These are phyloP conservation scores for Phyllosticta capitalensis DNA, from an alignment of 2,329 filamentous ascomycete species.

Conservation along the genomic window DNA sequence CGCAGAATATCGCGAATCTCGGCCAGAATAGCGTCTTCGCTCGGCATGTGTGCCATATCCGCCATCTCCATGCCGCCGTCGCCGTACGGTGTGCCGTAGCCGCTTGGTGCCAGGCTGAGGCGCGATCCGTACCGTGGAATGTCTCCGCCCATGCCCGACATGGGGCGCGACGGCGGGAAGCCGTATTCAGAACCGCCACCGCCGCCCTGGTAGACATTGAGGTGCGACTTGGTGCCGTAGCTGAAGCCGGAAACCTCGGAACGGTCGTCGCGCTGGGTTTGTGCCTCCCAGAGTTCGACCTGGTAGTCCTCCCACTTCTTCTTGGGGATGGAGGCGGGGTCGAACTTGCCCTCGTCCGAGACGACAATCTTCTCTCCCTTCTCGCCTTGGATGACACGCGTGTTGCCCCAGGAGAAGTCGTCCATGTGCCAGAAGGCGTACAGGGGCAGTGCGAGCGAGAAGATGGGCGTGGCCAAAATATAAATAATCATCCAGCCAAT, in stretches of 20 bases:
- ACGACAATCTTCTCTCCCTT: conserved; percentile 86
- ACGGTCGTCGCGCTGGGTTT: conserved; percentile 72
- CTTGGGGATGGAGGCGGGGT: conserved; percentile 81
- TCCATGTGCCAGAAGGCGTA: conserved; percentile 99
- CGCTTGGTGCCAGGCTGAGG: conserved; percentile 51
- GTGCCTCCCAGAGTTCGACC: conserved; percentile 91
- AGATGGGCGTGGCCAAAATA: conserved; percentile 80
- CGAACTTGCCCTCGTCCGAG: conserved; percentile 96
- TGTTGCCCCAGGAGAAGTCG: conserved; percentile 99
- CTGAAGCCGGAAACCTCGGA: conserved; percentile 91
- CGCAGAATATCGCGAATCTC: conserved; percentile 92
- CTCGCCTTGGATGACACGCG: conserved; percentile 91
- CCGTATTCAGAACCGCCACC: conserved; percentile 53
- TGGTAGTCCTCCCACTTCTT: conserved; percentile 99
- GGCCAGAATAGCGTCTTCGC: conserved; percentile 78
- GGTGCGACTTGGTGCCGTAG: conserved; percentile 72
- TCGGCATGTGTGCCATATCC: conserved; percentile 54
- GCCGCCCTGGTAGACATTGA: conserved; percentile 31
- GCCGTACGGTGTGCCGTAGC: conserved; percentile 35
- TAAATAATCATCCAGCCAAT: conserved; percentile 99
- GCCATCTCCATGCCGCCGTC: conserved; percentile 52
- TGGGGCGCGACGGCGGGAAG: conserved; percentile 42
- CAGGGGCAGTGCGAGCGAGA: conserved; percentile 78
- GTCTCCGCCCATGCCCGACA: conserved; percentile 45
- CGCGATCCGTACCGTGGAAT: conserved; percentile 41